These are phyloP conservation scores for Solanum rostratum DNA, from an alignment of 257 asterid genomes.

Conservation along the genomic window DNA sequence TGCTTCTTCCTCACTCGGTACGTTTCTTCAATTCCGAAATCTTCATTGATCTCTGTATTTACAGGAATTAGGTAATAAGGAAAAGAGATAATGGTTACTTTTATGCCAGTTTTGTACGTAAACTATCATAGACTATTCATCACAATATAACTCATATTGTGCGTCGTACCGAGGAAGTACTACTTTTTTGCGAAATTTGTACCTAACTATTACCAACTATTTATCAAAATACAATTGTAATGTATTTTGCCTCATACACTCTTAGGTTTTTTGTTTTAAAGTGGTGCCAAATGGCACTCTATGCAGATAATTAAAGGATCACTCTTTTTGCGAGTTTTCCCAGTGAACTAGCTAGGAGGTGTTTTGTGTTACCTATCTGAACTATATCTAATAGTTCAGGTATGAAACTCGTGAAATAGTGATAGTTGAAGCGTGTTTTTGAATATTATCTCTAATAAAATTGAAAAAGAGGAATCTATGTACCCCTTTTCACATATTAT, in stretches of 20 bases:
- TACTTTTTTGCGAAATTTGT: too few relatives aligned
- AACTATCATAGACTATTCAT: background rate
- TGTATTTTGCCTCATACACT: too few relatives aligned
- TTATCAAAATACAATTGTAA: too few relatives aligned
- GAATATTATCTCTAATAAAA: background rate
- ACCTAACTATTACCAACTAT: too few relatives aligned
- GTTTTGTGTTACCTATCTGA: background rate
- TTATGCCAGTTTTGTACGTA: background rate
- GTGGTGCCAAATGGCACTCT: too few relatives aligned
- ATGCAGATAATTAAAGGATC: too few relatives aligned
- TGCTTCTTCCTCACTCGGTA: constrained; percentile 90
- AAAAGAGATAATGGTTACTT: background rate
- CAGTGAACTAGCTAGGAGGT: background rate
- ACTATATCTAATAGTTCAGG: background rate
- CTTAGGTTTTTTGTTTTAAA: too few relatives aligned
- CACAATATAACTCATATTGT: too few relatives aligned
- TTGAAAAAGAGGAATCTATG: background rate
- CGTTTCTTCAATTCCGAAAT: background rate
- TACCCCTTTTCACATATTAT: background rate
- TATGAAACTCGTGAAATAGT: background rate
- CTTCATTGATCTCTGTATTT: background rate
- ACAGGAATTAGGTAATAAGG: background rate
- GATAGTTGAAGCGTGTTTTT: background rate
- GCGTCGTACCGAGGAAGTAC: too few relatives aligned
- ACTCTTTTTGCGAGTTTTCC: background rate